These are phyloP conservation scores for Vitellaria paradoxa DNA, from an alignment of 179 eudicot species.

Conservation along the genomic window DNA sequence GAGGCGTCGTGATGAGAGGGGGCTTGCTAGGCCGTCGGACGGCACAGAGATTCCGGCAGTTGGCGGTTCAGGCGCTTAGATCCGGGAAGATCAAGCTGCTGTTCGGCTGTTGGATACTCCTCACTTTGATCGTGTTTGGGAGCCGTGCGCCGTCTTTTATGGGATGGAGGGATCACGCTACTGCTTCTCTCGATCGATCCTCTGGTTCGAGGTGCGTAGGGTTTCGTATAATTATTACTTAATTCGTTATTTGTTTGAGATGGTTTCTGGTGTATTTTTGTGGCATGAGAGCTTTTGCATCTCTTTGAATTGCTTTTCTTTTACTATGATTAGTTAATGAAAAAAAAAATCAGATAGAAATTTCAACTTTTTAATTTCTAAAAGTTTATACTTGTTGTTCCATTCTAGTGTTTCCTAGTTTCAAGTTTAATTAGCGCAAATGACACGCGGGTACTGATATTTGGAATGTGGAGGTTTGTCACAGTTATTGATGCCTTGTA, in stretches of 20 bases:
- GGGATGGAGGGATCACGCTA: constrained; percentile 33
- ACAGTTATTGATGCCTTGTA: not conserved
- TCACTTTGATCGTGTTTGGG: constrained; percentile 40
- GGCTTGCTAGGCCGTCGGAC: constrained; percentile 55
- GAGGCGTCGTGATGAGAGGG: constrained; percentile 40
- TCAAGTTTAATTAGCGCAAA: not conserved
- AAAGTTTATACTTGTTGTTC: not conserved
- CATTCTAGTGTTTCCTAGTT: not conserved
- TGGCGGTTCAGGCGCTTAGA: constrained; percentile 47
- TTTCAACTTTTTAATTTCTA: not conserved
- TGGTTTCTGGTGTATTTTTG: not conserved
- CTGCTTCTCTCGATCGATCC: constrained; percentile 23
- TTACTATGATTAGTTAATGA: not conserved
- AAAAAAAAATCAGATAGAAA: not conserved
- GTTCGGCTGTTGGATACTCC: constrained; percentile 47
- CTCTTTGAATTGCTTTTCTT: not conserved
- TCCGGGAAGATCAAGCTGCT: constrained; percentile 58
- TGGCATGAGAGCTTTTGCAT: not conserved
- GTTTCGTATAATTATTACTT: not conserved
- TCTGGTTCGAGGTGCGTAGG: constrained; percentile 37
- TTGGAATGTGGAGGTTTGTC: not conserved
- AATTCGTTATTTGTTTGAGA: not conserved
- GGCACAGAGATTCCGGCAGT: constrained; percentile 43
- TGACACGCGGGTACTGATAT: not conserved
- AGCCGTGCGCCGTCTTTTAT: constrained; percentile 43